These are phyloP conservation scores for Tephrocybe sp. DNA, from an alignment of 768 basidiomycete species.

Conservation along the genomic window DNA sequence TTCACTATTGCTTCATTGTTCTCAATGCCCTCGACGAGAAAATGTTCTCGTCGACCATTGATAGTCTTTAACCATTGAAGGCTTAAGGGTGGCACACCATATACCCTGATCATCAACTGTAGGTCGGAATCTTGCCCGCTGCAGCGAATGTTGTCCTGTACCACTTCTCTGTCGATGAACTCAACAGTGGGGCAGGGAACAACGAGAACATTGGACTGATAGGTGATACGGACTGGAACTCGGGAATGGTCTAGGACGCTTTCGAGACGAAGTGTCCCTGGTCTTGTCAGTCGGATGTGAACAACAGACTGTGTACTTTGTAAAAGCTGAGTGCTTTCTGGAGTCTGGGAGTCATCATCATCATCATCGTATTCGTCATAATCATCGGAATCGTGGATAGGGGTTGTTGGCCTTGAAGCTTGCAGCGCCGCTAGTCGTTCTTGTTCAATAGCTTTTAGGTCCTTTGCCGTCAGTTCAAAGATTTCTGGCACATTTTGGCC, in stretches of 20 bases:
- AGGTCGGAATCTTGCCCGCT: conserved; percentile 60
- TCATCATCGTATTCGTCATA: conserved; percentile 76
- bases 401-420: conserved; percentile 34
- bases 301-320: conserved; percentile 74
- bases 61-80: conserved; percentile 73
- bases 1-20: conserved; percentile 38
- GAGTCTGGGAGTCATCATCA: conserved; percentile 40
- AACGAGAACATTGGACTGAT: conserved; percentile 61
- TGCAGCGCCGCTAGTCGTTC: conserved; percentile 51
- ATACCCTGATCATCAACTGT: conserved; percentile 60
- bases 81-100: conserved; percentile 74
- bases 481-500: conserved; percentile 47
- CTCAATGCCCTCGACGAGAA: conserved; percentile 84
- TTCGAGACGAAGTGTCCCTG: conserved; percentile 74
- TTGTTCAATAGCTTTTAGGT: conserved; percentile 66
- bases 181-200: conserved; percentile 81
- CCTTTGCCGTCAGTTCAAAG: conserved; percentile 56
- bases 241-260: conserved; percentile 68
- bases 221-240: conserved; percentile 70
- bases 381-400: conserved; percentile 37
- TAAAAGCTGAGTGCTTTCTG: conserved; percentile 36
- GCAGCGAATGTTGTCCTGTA: conserved; percentile 55
- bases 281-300: conserved; percentile 69
- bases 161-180: conserved; percentile 47
- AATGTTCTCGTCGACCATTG: conserved; percentile 64